Conservation (phyloP, 179 eudicot species). For the Heliamphora pulchella region DNA sequence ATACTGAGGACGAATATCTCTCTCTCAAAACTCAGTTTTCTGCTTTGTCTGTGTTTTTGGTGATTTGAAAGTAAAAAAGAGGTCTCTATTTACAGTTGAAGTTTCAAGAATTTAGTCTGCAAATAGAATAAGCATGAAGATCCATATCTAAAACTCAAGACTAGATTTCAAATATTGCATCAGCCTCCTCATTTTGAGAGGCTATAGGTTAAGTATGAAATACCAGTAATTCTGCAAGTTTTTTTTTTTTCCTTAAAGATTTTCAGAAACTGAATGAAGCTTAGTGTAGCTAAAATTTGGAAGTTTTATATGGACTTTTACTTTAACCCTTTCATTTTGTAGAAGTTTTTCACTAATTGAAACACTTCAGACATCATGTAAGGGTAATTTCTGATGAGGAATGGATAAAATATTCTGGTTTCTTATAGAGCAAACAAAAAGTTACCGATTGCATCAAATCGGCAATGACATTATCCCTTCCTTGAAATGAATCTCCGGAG, state of each 20-base stretch:
- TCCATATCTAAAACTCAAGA: too few relatives aligned
- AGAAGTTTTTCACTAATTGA: neutral
- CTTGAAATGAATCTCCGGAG: conserved; percentile 18
- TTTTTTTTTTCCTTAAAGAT: neutral
- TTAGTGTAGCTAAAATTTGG: neutral
- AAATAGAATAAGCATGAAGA: too few relatives aligned
- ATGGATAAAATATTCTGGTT: neutral
- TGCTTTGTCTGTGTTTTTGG: too few relatives aligned
- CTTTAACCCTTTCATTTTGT: neutral
- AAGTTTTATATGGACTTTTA: neutral
- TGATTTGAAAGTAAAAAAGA: too few relatives aligned
- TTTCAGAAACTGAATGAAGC: neutral
- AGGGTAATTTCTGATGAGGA: neutral
- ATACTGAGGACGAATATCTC: too few relatives aligned
- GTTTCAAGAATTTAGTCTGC: too few relatives aligned
- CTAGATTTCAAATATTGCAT: too few relatives aligned
- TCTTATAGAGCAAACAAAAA: neutral
- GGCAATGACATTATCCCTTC: conserved; percentile 17
- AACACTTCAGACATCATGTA: neutral
- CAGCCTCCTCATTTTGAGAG: too few relatives aligned
- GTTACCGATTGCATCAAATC: conserved; percentile 24
- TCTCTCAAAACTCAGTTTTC: too few relatives aligned
- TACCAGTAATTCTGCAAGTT: too few relatives aligned
- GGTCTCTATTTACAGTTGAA: too few relatives aligned
- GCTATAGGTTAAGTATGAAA: too few relatives aligned